Conservation (phyloP, 2,329 filamentous ascomycete genomes). For the Phoma sp. region DNA sequence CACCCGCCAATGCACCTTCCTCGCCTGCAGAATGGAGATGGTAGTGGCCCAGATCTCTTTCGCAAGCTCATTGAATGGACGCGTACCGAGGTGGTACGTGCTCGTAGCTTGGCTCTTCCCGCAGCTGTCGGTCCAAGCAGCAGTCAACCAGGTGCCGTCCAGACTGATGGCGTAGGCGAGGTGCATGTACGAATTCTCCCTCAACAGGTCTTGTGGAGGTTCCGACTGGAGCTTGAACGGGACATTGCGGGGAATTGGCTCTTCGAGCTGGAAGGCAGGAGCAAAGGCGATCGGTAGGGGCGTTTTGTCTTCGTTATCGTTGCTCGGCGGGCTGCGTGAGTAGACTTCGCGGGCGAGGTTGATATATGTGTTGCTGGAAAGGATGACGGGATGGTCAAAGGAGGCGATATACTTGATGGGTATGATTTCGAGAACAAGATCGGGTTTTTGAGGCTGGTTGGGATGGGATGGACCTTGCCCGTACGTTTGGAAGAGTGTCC, state of each 20-base stretch:
- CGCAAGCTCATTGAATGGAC: slow-evolving; percentile 69
- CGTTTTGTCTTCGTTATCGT: slow-evolving; percentile 41
- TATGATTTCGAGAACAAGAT: slow-evolving; percentile 80
- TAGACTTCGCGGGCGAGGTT: slow-evolving; percentile 77
- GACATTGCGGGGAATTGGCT: slow-evolving; percentile 72
- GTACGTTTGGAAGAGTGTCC: slow-evolving; percentile 73
- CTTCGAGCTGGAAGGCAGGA: slow-evolving; percentile 76
- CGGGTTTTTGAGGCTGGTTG: slow-evolving; percentile 50
- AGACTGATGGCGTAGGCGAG: slow-evolving; percentile 79
- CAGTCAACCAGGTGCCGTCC: slow-evolving; percentile 79
- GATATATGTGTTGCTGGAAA: slow-evolving; percentile 65
- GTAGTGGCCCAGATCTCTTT: slow-evolving; percentile 82
- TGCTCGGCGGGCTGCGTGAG: slow-evolving; percentile 70
- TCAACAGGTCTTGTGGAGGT: slow-evolving; percentile 75
- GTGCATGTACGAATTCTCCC: slow-evolving; percentile 82
- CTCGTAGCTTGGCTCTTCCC: slow-evolving; percentile 76
- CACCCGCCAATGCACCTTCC: slow-evolving; percentile 78
- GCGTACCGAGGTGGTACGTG: slow-evolving; percentile 73
- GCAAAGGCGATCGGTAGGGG: slow-evolving; percentile 65
- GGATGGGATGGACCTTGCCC: slow-evolving; percentile 55
- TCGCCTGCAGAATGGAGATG: slow-evolving; percentile 72
- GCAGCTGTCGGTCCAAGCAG: slow-evolving; percentile 80
- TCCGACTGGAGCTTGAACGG: slow-evolving; percentile 75
- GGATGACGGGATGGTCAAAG: slow-evolving; percentile 67
- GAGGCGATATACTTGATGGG: slow-evolving; percentile 73